Conservation (phyloP, 83 land plant genomes). For the Picea abies region DNA sequence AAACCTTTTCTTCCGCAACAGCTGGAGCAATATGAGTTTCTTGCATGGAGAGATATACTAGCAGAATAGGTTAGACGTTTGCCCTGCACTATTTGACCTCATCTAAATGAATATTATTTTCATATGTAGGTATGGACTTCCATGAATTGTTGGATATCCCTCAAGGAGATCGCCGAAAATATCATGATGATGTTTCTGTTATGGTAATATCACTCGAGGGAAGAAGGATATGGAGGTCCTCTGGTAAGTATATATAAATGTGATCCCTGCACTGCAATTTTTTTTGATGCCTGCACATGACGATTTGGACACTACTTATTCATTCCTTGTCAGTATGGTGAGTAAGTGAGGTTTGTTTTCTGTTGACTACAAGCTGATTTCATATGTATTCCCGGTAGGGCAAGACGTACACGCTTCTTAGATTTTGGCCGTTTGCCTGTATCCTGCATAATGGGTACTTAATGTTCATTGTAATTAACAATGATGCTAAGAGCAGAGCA, state of each 20-base stretch:
- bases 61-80: background rate
- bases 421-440: background rate
- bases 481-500: slow-evolving; percentile 5
- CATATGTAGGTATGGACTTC: slow-evolving; percentile 79
- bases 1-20: background rate
- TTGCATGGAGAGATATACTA: background rate
- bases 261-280: slow-evolving; percentile 14
- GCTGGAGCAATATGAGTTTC: background rate
- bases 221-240: slow-evolving; percentile 53
- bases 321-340: slow-evolving; percentile 16
- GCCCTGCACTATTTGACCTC: background rate
- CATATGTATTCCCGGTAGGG: background rate
- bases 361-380: slow-evolving; percentile 13
- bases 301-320: slow-evolving; percentile 15
- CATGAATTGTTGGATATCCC: slow-evolving; percentile 88
- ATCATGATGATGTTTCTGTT: slow-evolving; percentile 93
- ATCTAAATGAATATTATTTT: background rate
- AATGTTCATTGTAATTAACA: slow-evolving; percentile 15
- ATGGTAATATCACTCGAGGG: slow-evolving; percentile 93
- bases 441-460: background rate
- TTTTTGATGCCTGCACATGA: slow-evolving; percentile 3
- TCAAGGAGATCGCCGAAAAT: slow-evolving; percentile 88
- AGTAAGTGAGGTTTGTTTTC: slow-evolving; percentile 15
- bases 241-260: slow-evolving; percentile 31
- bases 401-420: slow-evolving; percentile 3